Conservation (phyloP, 108 stramenopile genomes). For the Skeletonema tropicum region DNA sequence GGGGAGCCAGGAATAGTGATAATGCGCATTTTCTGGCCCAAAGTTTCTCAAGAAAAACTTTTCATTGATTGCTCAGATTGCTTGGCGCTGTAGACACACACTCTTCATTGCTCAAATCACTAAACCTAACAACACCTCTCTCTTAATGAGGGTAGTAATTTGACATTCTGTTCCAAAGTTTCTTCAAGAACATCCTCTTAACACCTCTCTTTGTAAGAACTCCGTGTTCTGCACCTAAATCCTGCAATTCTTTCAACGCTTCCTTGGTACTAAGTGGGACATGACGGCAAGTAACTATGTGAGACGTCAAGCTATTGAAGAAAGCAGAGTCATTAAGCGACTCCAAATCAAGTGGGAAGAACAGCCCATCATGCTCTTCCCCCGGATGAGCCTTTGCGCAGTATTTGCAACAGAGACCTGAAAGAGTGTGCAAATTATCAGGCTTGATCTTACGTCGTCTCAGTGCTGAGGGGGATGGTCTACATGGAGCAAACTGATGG, state of each 20-base stretch:
- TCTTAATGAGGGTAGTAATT: background rate
- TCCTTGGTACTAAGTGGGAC: conserved; percentile 11
- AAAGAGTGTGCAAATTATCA: background rate
- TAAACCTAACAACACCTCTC: no score
- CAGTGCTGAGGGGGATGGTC: background rate
- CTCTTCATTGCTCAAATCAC: background rate
- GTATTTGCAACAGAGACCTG: conserved; percentile 10
- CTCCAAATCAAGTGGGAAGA: conserved; percentile 1
- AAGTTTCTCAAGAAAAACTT: no score
- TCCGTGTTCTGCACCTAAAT: conserved; percentile 12
- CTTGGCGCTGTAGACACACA: no score
- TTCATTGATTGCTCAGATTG: no score
- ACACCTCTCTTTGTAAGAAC: conserved; percentile 11
- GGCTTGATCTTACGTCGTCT: background rate
- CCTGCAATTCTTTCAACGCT: conserved; percentile 13
- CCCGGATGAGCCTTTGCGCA: background rate
- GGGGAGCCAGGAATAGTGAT: no score
- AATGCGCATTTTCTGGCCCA: no score
- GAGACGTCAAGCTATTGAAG: conserved; percentile 6
- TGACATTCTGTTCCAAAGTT: conserved; percentile 14
- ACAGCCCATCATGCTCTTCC: background rate
- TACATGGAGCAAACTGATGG: conserved; percentile 12
- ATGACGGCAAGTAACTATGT: background rate
- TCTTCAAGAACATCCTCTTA: conserved; percentile 12
- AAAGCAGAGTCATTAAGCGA: conserved; percentile 9